Evolutionary conservation across 495 filamentous ascomycete species (phyloP).

Genomic region (Cairneyella variabilis): DNA sequence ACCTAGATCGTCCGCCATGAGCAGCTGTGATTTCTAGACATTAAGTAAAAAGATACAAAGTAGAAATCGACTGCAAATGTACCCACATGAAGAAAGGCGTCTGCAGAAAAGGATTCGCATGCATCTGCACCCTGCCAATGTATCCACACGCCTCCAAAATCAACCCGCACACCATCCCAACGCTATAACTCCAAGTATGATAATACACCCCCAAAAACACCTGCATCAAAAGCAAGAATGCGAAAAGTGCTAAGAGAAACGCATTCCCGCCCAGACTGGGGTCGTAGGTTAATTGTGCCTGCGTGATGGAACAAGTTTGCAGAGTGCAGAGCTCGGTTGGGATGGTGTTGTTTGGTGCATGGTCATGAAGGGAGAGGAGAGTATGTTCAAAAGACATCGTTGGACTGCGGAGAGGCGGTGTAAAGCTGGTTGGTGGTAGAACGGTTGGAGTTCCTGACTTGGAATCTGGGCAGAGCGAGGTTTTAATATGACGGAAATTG

Average conservation of each 20-base stretch:
- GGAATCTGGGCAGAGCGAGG: not conserved
- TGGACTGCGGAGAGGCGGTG: too few relatives aligned
- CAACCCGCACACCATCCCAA: constrained; percentile 31
- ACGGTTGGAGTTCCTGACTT: not conserved
- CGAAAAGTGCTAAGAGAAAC: constrained; percentile 26
- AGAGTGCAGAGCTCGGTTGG: constrained; percentile 1
- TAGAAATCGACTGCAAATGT: too few relatives aligned
- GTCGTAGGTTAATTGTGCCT: constrained; percentile 29
- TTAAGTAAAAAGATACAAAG: too few relatives aligned
- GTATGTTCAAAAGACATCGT: not conserved
- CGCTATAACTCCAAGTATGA: constrained; percentile 29
- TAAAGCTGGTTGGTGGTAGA: not conserved
- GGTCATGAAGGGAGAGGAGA: not conserved
- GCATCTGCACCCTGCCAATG: constrained; percentile 31
- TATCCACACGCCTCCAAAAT: constrained; percentile 36
- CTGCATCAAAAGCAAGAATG: constrained; percentile 13
- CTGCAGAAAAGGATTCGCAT: constrained; percentile 34
- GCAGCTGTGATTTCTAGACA: too few relatives aligned
- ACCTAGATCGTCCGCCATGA: not conserved
- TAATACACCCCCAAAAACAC: constrained; percentile 1
- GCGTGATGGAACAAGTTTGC: constrained; percentile 26
- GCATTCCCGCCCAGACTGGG: constrained; percentile 36
- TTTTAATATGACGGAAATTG: too few relatives aligned
- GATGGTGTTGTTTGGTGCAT: constrained; percentile 2
- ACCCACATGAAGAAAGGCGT: constrained; percentile 30